Evolutionary conservation across 1,139 yeast species (phyloP).

Genomic region (Arxiozyma bovina): DNA sequence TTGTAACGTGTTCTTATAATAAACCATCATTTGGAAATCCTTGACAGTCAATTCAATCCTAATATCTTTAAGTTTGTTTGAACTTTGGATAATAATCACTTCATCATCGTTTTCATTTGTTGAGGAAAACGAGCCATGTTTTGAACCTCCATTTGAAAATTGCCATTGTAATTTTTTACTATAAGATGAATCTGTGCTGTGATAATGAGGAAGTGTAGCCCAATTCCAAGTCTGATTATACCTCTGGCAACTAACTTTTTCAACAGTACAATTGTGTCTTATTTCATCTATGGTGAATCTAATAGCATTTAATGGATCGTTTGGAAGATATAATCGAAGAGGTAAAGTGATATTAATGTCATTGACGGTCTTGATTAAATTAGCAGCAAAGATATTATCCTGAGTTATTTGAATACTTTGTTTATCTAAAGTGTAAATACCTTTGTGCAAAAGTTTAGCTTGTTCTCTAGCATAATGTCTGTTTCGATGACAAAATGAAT

Average conservation of each 20-base stretch:
- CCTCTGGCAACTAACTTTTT: conserved; percentile 35
- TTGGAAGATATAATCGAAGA: conserved; percentile 45
- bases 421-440: not conserved
- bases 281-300: conserved; percentile 61
- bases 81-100: conserved; percentile 36
- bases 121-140: not conserved
- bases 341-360: conserved; percentile 33
- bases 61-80: conserved; percentile 17
- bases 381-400: conserved; percentile 18
- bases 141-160: not conserved
- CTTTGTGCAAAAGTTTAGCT: not conserved
- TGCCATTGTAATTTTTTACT: not conserved
- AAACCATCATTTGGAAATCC: conserved; percentile 49
- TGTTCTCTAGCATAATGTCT: conserved; percentile 49
- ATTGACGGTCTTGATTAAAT: conserved; percentile 18
- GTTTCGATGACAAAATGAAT: conserved; percentile 82
- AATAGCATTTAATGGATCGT: conserved; percentile 35
- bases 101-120: not conserved
- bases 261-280: conserved; percentile 21
- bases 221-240: conserved; percentile 54
- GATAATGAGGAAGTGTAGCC: conserved; percentile 40
- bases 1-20: conserved; percentile 38
- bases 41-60: conserved; percentile 36
- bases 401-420: not conserved
- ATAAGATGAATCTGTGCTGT: not conserved